Evolutionary conservation across 2,329 filamentous ascomycete species (phyloP).

Genomic region (Hortaea sp.): DNA sequence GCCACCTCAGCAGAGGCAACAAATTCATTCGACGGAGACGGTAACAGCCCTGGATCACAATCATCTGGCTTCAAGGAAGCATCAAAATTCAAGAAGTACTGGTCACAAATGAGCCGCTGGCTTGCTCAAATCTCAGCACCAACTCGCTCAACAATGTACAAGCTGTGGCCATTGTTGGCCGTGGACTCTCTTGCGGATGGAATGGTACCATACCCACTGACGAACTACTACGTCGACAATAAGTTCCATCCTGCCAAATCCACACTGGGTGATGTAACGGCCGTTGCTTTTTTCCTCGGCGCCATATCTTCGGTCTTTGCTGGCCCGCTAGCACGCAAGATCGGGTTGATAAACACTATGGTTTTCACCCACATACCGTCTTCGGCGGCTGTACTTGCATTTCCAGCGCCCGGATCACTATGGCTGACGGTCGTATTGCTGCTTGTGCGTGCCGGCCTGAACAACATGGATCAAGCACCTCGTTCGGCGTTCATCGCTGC

Average conservation of each 20-base stretch:
- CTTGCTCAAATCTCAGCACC: slow-evolving; percentile 49
- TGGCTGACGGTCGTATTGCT: slow-evolving; percentile 46
- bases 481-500: slow-evolving; percentile 57
- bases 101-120: slow-evolving; percentile 10
- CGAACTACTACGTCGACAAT: slow-evolving; percentile 47
- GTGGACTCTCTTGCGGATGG: slow-evolving; percentile 59
- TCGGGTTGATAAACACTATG: slow-evolving; percentile 56
- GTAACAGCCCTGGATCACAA: neutral
- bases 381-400: slow-evolving; percentile 50
- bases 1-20: slow-evolving; percentile 2
- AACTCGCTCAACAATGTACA: slow-evolving; percentile 45
- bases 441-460: slow-evolving; percentile 50
- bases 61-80: neutral
- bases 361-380: slow-evolving; percentile 47
- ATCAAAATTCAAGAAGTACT: slow-evolving; percentile 2
- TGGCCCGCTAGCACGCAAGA: slow-evolving; percentile 56
- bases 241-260: slow-evolving; percentile 46
- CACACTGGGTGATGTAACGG: slow-evolving; percentile 45
- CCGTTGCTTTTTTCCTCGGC: slow-evolving; percentile 35
- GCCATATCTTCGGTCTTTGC: slow-evolving; percentile 38
- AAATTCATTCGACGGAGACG: neutral
- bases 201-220: slow-evolving; percentile 45
- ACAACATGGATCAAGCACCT: slow-evolving; percentile 61
- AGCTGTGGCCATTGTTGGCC: slow-evolving; percentile 57
- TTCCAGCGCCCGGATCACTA: slow-evolving; percentile 45